phyloP scores from a whole-genome alignment of 305 asterid genomes.

The Withania somnifera region DNA sequence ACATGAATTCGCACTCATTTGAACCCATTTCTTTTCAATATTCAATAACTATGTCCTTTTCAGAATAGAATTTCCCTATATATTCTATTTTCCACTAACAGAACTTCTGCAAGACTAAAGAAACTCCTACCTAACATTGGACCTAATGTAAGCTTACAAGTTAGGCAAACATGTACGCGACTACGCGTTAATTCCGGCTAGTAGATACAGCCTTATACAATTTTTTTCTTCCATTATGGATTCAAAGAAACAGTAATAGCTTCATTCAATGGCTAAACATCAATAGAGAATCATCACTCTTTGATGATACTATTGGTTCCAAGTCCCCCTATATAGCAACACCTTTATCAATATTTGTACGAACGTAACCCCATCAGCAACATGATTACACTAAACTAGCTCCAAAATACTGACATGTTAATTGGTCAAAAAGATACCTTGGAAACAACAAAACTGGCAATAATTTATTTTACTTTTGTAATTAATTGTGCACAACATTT shows the following conservation, averaged over 20 bases:
- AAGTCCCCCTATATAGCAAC: background rate
- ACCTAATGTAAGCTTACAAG: background rate
- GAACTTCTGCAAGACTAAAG: background rate
- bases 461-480: background rate
- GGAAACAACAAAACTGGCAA: background rate
- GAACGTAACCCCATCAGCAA: background rate
- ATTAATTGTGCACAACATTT: background rate
- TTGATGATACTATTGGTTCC: background rate
- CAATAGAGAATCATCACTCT: background rate
- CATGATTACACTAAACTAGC: background rate
- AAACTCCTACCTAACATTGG: background rate
- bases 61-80: background rate
- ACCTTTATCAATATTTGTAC: background rate
- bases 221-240: background rate
- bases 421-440: background rate
- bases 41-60: background rate
- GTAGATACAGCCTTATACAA: background rate
- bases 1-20: background rate
- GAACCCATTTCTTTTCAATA: background rate
- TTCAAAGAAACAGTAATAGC: background rate
- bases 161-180: background rate
- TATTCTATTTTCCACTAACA: background rate
- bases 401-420: background rate
- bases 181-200: background rate
- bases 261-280: background rate